Percentiles rank a stretch among this genome's conserved stretches.
These are phyloP conservation scores for Pseudomonodictys pantanalensis DNA, from an alignment of 495 filamentous ascomycete species.

Conservation along the genomic window DNA sequence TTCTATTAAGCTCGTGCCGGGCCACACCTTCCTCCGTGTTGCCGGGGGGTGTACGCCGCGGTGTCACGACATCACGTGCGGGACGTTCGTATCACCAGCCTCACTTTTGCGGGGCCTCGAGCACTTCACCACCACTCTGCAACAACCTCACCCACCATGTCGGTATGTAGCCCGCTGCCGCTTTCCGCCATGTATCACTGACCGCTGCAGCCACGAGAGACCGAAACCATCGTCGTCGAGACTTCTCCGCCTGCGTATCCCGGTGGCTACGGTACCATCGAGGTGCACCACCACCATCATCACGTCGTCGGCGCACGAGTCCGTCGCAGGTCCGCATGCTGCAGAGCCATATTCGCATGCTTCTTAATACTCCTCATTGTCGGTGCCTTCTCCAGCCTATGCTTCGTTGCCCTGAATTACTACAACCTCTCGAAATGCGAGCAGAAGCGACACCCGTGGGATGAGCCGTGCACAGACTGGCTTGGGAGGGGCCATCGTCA, in stretches of 20 bases:
- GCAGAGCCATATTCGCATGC: slow-evolving; percentile 3
- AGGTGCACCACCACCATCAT: slow-evolving; percentile 15
- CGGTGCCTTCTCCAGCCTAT: not conserved
- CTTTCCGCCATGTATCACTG: not conserved
- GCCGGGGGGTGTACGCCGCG: no score
- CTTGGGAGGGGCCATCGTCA: slow-evolving; percentile 14
- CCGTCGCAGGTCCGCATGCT: slow-evolving; percentile 8
- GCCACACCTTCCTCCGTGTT: no score
- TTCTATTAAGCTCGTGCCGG: no score
- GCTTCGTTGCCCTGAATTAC: slow-evolving; percentile 23
- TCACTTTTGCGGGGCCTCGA: no score
- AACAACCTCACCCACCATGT: not conserved
- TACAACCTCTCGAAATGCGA: slow-evolving; percentile 20
- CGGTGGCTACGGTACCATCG: slow-evolving; percentile 19
- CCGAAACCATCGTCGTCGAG: slow-evolving; percentile 1
- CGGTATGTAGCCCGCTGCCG: not conserved
- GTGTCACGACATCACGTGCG: no score
- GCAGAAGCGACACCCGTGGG: slow-evolving; percentile 22
- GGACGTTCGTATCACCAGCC: no score
- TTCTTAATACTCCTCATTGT: slow-evolving; percentile 7
- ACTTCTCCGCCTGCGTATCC: slow-evolving; percentile 15
- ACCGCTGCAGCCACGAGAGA: slow-evolving; percentile 10
- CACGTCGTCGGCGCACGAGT: not conserved
- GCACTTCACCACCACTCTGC: not conserved
- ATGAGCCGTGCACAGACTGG: slow-evolving; percentile 23